Conservation (phyloP, 768 basidiomycete species). For the Suillus variegatus region DNA sequence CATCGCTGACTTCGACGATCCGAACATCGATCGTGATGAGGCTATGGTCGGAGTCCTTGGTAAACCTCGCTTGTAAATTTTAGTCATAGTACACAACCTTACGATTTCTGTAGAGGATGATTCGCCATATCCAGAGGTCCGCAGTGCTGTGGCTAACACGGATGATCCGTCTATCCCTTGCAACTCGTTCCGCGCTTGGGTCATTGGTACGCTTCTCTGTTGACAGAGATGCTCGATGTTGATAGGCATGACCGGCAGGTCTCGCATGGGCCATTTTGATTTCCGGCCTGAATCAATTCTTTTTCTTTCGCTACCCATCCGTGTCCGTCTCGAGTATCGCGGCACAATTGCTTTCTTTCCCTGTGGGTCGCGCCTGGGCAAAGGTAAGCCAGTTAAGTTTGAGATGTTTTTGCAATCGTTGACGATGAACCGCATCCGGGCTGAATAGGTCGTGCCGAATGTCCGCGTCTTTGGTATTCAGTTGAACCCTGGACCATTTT, state of each 20-base stretch:
- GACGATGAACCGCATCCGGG: neutral
- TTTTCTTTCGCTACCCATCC: conserved; percentile 68
- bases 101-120: conserved; percentile 55
- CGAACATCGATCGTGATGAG: conserved; percentile 33
- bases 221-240: conserved; percentile 3
- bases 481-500: conserved; percentile 75
- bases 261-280: conserved; percentile 58
- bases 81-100: neutral
- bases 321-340: conserved; percentile 48
- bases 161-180: conserved; percentile 69
- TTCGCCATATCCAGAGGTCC: conserved; percentile 84
- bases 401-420: neutral
- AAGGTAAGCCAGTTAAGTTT: conserved; percentile 18
- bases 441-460: conserved; percentile 46
- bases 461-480: conserved; percentile 57
- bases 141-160: conserved; percentile 72
- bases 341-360: conserved; percentile 72
- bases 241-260: conserved; percentile 14
- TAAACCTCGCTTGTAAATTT: conserved; percentile 4
- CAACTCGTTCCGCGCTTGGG: conserved; percentile 60
- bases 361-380: conserved; percentile 69
- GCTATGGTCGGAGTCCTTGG: conserved; percentile 20
- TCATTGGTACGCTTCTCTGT: conserved; percentile 41
- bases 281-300: conserved; percentile 78
- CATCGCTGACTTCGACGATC: conserved; percentile 34